These are phyloP conservation scores for Bacidia rubella DNA, from an alignment of 495 filamentous ascomycete species.

Conservation along the genomic window DNA sequence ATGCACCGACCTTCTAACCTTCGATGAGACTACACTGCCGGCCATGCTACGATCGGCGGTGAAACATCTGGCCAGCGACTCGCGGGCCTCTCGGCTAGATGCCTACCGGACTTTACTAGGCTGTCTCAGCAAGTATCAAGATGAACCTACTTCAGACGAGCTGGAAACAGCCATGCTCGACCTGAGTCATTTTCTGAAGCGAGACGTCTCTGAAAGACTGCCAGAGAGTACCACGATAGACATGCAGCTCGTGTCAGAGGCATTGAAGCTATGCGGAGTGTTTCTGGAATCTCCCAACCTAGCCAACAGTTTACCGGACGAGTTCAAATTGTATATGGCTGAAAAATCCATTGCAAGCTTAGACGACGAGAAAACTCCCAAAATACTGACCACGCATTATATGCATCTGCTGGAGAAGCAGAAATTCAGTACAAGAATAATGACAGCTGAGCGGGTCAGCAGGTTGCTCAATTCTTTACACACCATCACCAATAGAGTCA, in stretches of 20 bases:
- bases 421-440: constrained; percentile 57
- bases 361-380: constrained; percentile 49
- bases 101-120: constrained; percentile 68
- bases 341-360: constrained; percentile 64
- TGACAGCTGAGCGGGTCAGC: constrained; percentile 53
- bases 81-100: constrained; percentile 60
- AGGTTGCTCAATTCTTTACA: constrained; percentile 55
- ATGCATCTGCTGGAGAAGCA: constrained; percentile 67
- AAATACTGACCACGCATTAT: constrained; percentile 61
- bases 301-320: constrained; percentile 49
- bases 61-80: constrained; percentile 60
- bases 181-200: constrained; percentile 62
- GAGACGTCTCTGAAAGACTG: constrained; percentile 51
- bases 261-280: constrained; percentile 57
- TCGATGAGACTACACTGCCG: constrained; percentile 37
- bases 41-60: constrained; percentile 75
- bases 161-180: constrained; percentile 61
- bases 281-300: constrained; percentile 58
- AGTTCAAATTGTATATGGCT: constrained; percentile 65
- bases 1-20: constrained; percentile 22
- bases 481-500: constrained; percentile 56
- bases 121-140: constrained; percentile 65
- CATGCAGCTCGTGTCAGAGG: constrained; percentile 54
- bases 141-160: constrained; percentile 53
- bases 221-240: constrained; percentile 37